A percentile compares a stretch with the other conserved stretches of the same genome.
Conservation (phyloP, 352 stramenopile genomes). For the Globisporangium nodosum region DNA sequence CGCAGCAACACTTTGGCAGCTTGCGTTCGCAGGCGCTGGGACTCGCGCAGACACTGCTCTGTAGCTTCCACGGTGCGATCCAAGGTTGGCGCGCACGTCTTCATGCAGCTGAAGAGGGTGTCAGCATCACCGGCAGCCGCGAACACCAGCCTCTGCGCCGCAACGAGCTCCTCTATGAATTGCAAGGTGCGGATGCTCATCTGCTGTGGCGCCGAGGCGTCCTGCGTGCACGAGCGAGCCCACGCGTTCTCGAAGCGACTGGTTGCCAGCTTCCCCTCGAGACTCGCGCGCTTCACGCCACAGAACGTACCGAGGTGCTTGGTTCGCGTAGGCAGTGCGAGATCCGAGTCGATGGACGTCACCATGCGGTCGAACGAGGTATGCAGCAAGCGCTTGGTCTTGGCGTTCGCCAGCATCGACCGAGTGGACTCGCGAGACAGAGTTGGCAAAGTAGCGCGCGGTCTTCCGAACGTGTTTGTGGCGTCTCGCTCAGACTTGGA, state of each 20-base stretch:
- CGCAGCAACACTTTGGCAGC: not conserved
- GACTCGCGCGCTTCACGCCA: conserved; percentile 18
- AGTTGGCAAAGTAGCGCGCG: not conserved
- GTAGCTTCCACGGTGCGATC: conserved; percentile 5
- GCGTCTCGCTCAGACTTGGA: not conserved
- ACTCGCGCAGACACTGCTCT: conserved; percentile 2
- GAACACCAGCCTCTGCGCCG: conserved; percentile 5
- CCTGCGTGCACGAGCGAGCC: not conserved
- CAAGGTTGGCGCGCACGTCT: not conserved
- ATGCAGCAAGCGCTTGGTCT: conserved; percentile 14
- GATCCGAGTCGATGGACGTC: not conserved
- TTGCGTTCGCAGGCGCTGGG: not conserved
- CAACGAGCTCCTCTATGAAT: conserved; percentile 6
- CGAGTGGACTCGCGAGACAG: not conserved
- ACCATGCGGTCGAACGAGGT: conserved; percentile 7
- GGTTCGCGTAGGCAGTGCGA: not conserved
- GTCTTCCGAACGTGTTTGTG: not conserved
- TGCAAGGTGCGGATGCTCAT: conserved; percentile 13
- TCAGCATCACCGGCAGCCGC: not conserved
- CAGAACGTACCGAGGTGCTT: conserved; percentile 18
- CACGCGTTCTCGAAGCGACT: conserved; percentile 6
- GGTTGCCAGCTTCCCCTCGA: conserved; percentile 24
- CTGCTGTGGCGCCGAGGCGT: not conserved
- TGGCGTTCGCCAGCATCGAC: conserved; percentile 16
- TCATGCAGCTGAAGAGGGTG: conserved; percentile 5